These are phyloP conservation scores for Skeletonema grethae DNA, from an alignment of 108 stramenopile genomes.

Conservation along the genomic window DNA sequence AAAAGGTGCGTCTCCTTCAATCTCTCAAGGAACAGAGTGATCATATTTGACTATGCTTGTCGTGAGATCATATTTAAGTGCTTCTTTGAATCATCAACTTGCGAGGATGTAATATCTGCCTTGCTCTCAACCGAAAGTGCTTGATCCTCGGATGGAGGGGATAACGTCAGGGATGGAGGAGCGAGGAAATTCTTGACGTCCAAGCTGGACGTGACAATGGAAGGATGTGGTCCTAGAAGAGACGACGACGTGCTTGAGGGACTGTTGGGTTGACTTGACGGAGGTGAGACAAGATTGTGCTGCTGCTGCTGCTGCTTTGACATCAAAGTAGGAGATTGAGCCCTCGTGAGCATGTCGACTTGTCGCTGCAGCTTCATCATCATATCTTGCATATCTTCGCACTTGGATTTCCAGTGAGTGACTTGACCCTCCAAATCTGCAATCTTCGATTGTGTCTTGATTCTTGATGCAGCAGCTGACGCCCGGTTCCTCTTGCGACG, in stretches of 20 bases:
- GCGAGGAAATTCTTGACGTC: neutral
- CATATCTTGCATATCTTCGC: conserved; percentile 30
- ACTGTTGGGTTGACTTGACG: neutral
- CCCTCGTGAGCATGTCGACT: conserved; percentile 8
- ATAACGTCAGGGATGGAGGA: neutral
- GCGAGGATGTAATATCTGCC: conserved; percentile 1
- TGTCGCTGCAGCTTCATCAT: conserved; percentile 38
- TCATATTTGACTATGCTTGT: conserved; percentile 47
- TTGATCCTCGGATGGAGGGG: conserved; percentile 1
- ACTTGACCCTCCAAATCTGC: conserved; percentile 66
- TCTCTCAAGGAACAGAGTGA: neutral
- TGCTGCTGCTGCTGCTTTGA: conserved; percentile 9
- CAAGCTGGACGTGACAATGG: neutral
- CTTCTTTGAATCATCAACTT: conserved; percentile 25
- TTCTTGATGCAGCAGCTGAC: conserved; percentile 68
- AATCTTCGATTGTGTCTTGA: conserved; percentile 64
- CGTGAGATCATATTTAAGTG: conserved; percentile 54
- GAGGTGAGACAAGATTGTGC: neutral
- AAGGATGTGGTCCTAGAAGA: neutral
- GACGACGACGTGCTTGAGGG: neutral
- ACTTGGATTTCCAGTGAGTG: conserved; percentile 48
- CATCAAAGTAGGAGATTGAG: conserved; percentile 4
- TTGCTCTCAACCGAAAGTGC: neutral
- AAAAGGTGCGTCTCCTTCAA: neutral
- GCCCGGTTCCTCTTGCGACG: conserved; percentile 80